Evolutionary conservation across 164 flowering plant species (phyloP), one percentile per base, ranked within the genome.

Genomic region (Hamamelis virginiana): DNA sequence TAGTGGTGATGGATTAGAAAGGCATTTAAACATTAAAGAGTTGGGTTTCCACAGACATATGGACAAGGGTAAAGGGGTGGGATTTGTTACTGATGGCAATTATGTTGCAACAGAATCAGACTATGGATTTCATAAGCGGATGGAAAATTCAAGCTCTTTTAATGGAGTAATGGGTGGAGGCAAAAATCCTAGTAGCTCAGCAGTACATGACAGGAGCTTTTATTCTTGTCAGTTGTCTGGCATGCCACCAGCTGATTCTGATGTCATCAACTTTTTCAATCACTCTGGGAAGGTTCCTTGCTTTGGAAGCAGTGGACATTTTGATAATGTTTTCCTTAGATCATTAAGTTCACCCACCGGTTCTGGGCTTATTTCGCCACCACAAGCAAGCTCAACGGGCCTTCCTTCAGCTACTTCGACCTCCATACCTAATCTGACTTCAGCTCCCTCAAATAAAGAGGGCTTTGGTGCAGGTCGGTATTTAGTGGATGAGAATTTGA

Each of bases 401-500:
- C 61, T 72, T 62, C 66, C 82, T 25, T 72, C 74, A 22, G 57
- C 70, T 69, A 69, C 69, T 76, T 60, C 78, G 55, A 61, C 61
- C 27, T 55, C 56, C 69, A 48, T 62, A 12, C 66, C 74, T 41
- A 77, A 59, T 63, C 12, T 51, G 38, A 57, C 61, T 22, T 66
- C 78, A 26, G 25, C 70, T 41, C 59, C 73, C 19, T 27, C 72
- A 21, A 71, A 69, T 44, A 72, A 77, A 55, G 77, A 77, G 26
- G 21, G 67, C 19, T 55, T n/a, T 64, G 72, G 69, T 76, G 62
- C 46, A 65, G 70, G 59, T 44, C 73, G 71, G 55, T 63, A 63
- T 72, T 44, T 76, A 56, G 67, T 68, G 50, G 79, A 82, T 73
- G 86, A 83, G 71, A 78, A 75, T 72, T 66, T 75, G 69, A 80